These are phyloP conservation scores for Fusarium chaquense DNA, from an alignment of 2,329 filamentous ascomycete species.

Conservation along the genomic window DNA sequence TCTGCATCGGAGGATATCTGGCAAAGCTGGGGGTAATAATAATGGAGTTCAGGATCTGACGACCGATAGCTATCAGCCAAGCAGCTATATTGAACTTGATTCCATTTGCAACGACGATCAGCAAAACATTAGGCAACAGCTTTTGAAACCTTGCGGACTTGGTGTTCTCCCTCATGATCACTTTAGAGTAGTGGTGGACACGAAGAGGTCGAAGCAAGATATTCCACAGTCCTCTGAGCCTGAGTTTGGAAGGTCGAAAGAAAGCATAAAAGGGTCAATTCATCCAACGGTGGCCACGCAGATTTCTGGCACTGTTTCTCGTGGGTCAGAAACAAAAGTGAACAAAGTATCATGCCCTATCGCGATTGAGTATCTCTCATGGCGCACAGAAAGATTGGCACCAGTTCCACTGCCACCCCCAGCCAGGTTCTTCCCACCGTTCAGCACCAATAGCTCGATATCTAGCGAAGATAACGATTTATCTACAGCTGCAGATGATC, in stretches of 20 bases:
- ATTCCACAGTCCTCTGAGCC: neutral
- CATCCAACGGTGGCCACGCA: slow-evolving; percentile 17
- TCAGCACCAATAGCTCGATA: neutral
- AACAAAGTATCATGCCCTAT: slow-evolving; percentile 38
- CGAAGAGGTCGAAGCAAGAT: slow-evolving; percentile 56
- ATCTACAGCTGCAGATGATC: neutral
- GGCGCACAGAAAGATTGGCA: neutral
- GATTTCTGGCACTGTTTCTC: slow-evolving; percentile 24
- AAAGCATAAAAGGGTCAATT: slow-evolving; percentile 55
- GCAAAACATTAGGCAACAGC: slow-evolving; percentile 53
- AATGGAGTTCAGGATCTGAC: slow-evolving; percentile 47
- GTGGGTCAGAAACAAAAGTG: neutral
- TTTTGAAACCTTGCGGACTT: slow-evolving; percentile 68
- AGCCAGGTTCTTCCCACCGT: neutral
- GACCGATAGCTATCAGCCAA: slow-evolving; percentile 51
- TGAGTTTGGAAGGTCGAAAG: slow-evolving; percentile 38
- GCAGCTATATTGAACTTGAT: slow-evolving; percentile 56
- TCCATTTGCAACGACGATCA: slow-evolving; percentile 59
- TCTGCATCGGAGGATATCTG: slow-evolving; percentile 22
- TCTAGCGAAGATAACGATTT: neutral
- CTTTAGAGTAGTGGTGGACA: slow-evolving; percentile 67
- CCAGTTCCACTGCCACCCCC: neutral
- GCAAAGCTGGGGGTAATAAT: slow-evolving; percentile 40
- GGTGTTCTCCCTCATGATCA: slow-evolving; percentile 72
- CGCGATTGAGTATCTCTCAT: slow-evolving; percentile 57